Evolutionary conservation across 805 yeast species (phyloP).

Genomic region (Yamadazyma tumulicola): DNA sequence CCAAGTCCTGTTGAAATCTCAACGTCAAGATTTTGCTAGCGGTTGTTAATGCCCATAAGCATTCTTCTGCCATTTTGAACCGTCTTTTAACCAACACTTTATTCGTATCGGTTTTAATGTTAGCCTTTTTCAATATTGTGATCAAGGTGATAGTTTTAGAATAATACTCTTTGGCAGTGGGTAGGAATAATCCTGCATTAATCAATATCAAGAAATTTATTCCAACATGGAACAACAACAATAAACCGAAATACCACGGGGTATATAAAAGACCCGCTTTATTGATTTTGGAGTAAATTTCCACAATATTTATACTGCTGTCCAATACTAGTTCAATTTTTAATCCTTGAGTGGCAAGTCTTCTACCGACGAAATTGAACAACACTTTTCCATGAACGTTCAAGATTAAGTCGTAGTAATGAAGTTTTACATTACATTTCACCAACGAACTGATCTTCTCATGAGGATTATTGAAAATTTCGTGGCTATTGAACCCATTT

Average conservation of each 20-base stretch:
- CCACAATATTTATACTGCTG: constrained; percentile 28
- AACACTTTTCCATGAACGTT: constrained; percentile 34
- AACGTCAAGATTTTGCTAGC: constrained; percentile 49
- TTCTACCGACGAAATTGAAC: constrained; percentile 31
- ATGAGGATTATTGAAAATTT: constrained; percentile 14
- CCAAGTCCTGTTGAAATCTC: constrained; percentile 40
- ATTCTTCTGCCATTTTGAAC: constrained; percentile 54
- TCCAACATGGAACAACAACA: constrained; percentile 44
- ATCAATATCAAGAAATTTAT: constrained; percentile 38
- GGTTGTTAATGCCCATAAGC: constrained; percentile 60
- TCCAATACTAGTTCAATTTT: constrained; percentile 27
- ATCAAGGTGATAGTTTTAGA: constrained; percentile 23
- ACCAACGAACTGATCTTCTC: constrained; percentile 18
- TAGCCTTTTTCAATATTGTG: constrained; percentile 20
- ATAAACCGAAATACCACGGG: constrained; percentile 54
- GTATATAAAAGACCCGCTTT: constrained; percentile 25
- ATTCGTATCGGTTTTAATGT: constrained; percentile 29
- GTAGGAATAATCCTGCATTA: constrained; percentile 35
- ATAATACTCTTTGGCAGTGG: constrained; percentile 21
- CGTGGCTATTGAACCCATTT: constrained; percentile 31
- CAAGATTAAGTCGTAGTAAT: constrained; percentile 34
- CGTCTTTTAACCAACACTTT: constrained; percentile 28
- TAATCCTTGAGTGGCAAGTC: constrained; percentile 25
- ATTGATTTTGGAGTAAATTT: constrained; percentile 25
- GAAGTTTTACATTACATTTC: constrained; percentile 35